Evolutionary conservation across 768 basidiomycete genomes (phyloP), one percentile per base, ranked within the genome.

Genomic region (Gloeopeniophorella convolvens): DNA sequence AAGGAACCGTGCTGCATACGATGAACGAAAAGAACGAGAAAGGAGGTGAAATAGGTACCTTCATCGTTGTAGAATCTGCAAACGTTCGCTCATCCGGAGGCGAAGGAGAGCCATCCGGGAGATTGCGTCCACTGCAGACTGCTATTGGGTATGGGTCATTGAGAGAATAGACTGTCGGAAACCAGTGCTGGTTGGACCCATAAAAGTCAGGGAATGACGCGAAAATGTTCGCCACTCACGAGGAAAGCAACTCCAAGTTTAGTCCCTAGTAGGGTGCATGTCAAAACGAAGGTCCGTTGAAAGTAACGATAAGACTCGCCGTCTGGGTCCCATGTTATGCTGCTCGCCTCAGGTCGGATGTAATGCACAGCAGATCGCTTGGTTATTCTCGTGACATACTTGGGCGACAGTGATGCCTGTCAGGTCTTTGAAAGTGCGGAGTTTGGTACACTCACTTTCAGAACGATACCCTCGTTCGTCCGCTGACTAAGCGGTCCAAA

Each of bases 51-150:
- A 11, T 18, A 23, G 31, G n/a, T 47, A 82, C 87, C 73, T 90
- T 90, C 72, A 85, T 88, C 1, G 87, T 89, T 52, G 83, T 86
- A 0, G 76, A 75, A 62, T 90, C 89, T 0, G 71, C 72, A 63
- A 88, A 90, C 3, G 77, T 72, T 44, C 77, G 68, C 57, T 78
- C 67, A 30, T 70, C 70, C 6, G 66, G 26, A 31, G 73, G 66
- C 26, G 76, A 62, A 5, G 73, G 73, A 5, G 68, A 70, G 31
- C 84, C 83, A 45, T 79, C 72, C 6, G 83, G 80, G 3, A 71
- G 67, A 44, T 77, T 74, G 34, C 65, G 65, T 6, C 78, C 84
- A 46, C 73, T 85, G 61, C 84, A 82, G 2, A 79, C 70, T 0
- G 87, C 88, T 37, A 89, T 57, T 3, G 88, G 89, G 54, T 79